Percentiles rank a stretch among this genome's conserved stretches.
phyloP scores from a whole-genome alignment of 139 green algal genomes.

The Chlamydomonas sphaeroides region DNA sequence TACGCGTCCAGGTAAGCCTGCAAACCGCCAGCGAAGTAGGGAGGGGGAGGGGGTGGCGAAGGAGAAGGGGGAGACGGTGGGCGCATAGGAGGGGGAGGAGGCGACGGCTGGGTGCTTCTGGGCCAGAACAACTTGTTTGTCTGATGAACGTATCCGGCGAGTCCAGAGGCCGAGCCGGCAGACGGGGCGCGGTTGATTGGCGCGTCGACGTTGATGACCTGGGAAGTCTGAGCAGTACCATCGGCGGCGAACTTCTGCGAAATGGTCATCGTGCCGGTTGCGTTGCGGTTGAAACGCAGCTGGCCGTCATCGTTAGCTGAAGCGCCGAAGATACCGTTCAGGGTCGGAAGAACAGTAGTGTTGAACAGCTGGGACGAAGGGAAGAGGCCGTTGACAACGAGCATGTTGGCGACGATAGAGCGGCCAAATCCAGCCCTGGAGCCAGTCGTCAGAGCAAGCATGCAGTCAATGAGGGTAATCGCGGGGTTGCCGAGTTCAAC shows the following conservation, averaged over 20 bases:
- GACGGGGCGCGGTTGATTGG: not conserved
- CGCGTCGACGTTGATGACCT: not conserved
- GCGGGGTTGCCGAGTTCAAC: no score
- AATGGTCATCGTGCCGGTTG: not conserved
- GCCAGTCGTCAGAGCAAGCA: no score
- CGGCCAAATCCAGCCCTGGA: not conserved
- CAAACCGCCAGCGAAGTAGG: not conserved
- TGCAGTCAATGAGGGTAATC: no score
- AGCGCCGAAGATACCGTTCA: no score
- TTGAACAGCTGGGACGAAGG: no score
- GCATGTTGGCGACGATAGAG: slow-evolving; percentile 12
- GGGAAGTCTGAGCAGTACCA: not conserved
- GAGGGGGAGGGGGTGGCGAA: not conserved
- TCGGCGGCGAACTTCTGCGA: slow-evolving; percentile 1
- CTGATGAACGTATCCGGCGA: not conserved
- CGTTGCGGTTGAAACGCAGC: no score
- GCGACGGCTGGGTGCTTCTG: not conserved
- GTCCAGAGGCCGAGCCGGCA: not conserved
- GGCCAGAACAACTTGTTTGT: not conserved
- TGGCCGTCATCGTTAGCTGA: no score
- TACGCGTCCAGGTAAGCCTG: not conserved
- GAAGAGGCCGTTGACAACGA: not conserved
- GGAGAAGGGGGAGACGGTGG: not conserved
- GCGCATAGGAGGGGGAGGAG: not conserved
- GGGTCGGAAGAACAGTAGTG: no score